phyloP scores from a whole-genome alignment of 495 filamentous ascomycete genomes.

The Cercophora samala region DNA sequence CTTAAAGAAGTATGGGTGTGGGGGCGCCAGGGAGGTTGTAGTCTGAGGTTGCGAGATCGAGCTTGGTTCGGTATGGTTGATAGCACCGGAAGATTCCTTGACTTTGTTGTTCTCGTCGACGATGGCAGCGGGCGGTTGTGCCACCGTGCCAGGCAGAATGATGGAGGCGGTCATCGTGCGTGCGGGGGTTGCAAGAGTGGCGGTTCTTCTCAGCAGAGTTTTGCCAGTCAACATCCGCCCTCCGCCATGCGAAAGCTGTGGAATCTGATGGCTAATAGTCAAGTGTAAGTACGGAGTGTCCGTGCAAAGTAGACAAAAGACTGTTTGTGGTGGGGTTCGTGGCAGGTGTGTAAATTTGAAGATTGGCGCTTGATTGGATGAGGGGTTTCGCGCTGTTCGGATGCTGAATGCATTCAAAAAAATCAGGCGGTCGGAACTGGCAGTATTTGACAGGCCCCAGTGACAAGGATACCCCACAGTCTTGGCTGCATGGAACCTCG shows the following conservation, averaged over 20 bases:
- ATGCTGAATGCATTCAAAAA: neutral
- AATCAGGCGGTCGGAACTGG: neutral
- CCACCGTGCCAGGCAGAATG: neutral
- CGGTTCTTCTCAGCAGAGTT: neutral
- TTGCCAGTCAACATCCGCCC: neutral
- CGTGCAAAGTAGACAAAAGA: no score
- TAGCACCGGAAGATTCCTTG: neutral
- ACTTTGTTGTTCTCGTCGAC: neutral
- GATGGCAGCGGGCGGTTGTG: neutral
- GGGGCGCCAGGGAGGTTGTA: constrained; percentile 60
- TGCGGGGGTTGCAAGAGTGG: neutral
- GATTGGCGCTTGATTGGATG: neutral
- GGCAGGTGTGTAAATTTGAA: neutral
- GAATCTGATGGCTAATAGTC: neutral
- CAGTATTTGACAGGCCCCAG: neutral
- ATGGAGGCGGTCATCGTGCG: neutral
- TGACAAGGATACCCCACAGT: neutral
- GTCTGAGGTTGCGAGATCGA: constrained; percentile 32
- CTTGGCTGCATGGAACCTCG: neutral
- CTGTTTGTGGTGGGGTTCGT: neutral
- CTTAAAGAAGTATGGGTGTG: constrained; percentile 70
- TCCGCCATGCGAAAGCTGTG: neutral
- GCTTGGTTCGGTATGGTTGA: neutral
- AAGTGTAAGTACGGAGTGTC: no score
- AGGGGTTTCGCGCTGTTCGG: neutral